A percentile compares a stretch with the other conserved stretches of the same genome.
Conservation (phyloP, 129 eudicot species). For the Centrapalus pauciflorus region DNA sequence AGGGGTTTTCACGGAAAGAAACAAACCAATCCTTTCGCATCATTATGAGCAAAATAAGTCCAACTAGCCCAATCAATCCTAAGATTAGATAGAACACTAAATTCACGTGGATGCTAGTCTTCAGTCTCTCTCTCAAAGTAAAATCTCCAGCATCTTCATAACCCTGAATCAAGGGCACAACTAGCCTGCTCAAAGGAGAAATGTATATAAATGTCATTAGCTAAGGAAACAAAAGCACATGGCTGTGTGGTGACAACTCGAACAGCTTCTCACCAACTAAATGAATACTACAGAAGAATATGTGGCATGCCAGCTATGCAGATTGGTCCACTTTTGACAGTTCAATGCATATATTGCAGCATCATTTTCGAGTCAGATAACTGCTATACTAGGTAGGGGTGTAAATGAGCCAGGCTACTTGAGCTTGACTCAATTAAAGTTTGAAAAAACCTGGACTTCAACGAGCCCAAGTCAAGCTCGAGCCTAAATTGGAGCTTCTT, state of each 20-base stretch:
- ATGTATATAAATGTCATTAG: conserved; percentile 19
- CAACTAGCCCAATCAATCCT: conserved; percentile 83
- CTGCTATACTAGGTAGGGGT: background rate
- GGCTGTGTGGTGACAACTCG: background rate
- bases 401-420: no score
- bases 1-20: background rate
- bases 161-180: conserved; percentile 96
- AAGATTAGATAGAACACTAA: conserved; percentile 74
- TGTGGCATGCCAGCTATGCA: background rate
- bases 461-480: no score
- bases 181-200: conserved; percentile 63
- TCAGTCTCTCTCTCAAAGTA: conserved; percentile 70
- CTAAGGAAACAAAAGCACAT: conserved; percentile 3
- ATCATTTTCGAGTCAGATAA: background rate
- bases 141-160: conserved; percentile 99
- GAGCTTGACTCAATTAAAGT: no score
- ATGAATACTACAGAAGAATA: background rate
- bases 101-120: conserved; percentile 90
- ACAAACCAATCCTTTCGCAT: conserved; percentile 58
- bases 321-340: background rate
- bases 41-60: conserved; percentile 70
- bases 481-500: no score
- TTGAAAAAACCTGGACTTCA: no score
- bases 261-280: conserved; percentile 5
- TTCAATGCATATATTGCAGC: background rate